Percentiles rank a stretch among this genome's conserved stretches.
Conservation (phyloP, 2,329 filamentous ascomycete species). For the Xylaria sp. region DNA sequence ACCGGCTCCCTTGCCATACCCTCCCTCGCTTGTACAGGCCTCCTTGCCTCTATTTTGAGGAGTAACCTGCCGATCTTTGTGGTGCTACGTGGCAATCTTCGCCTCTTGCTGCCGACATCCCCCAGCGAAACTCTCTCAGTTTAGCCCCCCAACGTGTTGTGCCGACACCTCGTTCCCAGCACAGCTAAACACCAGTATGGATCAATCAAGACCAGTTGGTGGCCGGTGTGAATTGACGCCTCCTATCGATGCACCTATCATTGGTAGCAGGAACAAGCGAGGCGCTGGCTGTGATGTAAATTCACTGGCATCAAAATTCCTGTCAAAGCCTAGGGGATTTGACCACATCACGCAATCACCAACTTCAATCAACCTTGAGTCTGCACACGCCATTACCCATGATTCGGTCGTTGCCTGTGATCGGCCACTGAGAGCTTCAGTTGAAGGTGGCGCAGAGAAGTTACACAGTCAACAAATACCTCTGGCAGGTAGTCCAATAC, state of each 20-base stretch:
- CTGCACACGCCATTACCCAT: not conserved
- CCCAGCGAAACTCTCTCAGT: not conserved
- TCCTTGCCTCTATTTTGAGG: not conserved
- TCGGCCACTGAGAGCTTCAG: not conserved
- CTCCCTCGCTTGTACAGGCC: constrained; percentile 15
- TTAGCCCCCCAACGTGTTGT: not conserved
- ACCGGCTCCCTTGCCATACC: not conserved
- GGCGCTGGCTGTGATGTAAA: not conserved
- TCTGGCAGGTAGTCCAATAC: too few relatives aligned
- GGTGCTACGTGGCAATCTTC: not conserved
- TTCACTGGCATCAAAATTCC: not conserved
- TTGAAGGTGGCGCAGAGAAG: not conserved
- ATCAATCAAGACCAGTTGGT: not conserved
- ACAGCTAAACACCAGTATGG: not conserved
- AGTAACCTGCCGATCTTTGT: not conserved
- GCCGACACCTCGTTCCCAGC: constrained; percentile 3
- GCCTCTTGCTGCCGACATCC: not conserved
- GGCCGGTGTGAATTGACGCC: not conserved
- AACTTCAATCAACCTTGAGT: not conserved
- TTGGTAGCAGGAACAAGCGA: not conserved
- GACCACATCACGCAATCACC: not conserved
- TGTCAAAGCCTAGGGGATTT: not conserved
- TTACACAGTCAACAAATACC: not conserved
- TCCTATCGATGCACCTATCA: not conserved
- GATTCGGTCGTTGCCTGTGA: not conserved